phyloP scores from a whole-genome alignment of 441 rosid species.

The Gossypium schwendimanii region DNA sequence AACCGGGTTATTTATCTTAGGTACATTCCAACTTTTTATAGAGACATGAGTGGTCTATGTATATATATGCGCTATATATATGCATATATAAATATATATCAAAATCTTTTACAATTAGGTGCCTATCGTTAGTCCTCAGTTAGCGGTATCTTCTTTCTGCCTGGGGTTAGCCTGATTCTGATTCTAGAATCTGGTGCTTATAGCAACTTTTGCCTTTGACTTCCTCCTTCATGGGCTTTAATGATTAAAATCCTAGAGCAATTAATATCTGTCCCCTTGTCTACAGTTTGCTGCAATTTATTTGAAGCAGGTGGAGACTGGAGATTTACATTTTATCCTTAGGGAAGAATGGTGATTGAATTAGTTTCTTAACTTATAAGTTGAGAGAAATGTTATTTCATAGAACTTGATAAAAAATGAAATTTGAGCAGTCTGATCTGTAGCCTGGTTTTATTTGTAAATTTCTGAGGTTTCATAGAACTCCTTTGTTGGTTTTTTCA shows the following conservation, averaged over 20 bases:
- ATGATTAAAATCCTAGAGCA: background rate
- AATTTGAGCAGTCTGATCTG: background rate
- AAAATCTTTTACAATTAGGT: background rate
- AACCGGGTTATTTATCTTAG: background rate
- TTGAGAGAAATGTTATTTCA: background rate
- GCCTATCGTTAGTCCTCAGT: background rate
- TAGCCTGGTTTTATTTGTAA: background rate
- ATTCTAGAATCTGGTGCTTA: background rate
- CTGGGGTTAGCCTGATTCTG: background rate
- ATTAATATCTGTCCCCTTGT: background rate
- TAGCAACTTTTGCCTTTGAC: background rate
- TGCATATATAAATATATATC: background rate
- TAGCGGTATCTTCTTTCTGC: background rate
- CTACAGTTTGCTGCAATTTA: background rate
- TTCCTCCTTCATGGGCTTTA: background rate
- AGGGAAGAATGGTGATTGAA: background rate
- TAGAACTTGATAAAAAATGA: background rate
- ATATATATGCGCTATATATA: background rate
- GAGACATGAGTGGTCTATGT: no score
- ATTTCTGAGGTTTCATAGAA: background rate
- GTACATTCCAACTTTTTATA: background rate
- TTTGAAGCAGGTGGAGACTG: background rate
- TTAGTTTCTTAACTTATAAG: background rate
- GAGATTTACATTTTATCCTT: background rate
- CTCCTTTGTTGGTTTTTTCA: background rate